Conservation (phyloP, 495 filamentous ascomycete species). For the Penicillium waksmanii region DNA sequence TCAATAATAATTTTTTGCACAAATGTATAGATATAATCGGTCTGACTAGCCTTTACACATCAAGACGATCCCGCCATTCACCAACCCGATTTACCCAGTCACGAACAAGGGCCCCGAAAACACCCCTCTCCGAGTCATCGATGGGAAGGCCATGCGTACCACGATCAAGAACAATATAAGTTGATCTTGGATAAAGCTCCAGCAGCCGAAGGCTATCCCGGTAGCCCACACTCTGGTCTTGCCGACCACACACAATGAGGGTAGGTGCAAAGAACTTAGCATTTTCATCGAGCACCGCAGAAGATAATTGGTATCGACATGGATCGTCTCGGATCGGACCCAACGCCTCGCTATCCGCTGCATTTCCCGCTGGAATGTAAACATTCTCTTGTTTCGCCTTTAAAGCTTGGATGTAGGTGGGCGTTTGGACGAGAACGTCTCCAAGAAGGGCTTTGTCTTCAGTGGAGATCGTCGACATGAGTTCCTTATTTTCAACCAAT, state of each 20-base stretch:
- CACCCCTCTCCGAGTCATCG: constrained; percentile 27
- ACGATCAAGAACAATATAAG: constrained; percentile 35
- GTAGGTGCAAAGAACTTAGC: constrained; percentile 35
- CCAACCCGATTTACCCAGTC: constrained; percentile 31
- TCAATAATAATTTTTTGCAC: no score
- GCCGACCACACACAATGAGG: constrained; percentile 34
- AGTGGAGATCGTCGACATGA: constrained; percentile 29
- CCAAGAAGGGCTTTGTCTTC: constrained; percentile 33
- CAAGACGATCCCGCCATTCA: no score
- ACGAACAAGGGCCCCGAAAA: constrained; percentile 38
- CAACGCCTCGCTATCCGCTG: constrained; percentile 29
- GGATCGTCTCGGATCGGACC: constrained; percentile 34
- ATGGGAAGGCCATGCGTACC: constrained; percentile 37
- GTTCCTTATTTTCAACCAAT: constrained; percentile 27
- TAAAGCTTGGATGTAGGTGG: constrained; percentile 29
- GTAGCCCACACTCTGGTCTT: constrained; percentile 35
- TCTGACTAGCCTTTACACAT: no score
- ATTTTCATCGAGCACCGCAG: constrained; percentile 21
- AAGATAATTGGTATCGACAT: constrained; percentile 32
- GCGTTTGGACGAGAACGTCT: constrained; percentile 33
- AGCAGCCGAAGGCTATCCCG: constrained; percentile 37
- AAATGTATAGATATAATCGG: no score
- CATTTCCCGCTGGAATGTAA: constrained; percentile 26
- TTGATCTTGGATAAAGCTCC: constrained; percentile 38
- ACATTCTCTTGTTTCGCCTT: constrained; percentile 30